Evolutionary conservation across 306 rosid species (phyloP).

Genomic region (Cicer arietinum): DNA sequence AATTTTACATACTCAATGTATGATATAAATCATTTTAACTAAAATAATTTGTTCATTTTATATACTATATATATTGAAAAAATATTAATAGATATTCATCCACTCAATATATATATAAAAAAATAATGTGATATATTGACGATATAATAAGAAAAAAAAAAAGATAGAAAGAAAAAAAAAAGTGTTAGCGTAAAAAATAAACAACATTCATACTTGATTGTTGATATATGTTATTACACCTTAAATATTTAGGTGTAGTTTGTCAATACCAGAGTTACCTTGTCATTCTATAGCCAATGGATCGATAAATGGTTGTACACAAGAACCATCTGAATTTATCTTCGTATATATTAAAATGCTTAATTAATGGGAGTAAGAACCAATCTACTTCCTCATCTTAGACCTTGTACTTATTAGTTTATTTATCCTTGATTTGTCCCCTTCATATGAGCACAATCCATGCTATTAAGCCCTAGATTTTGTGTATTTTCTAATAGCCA

Average conservation of each 20-base stretch:
- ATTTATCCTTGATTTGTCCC: conserved; percentile 54
- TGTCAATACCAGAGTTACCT: not conserved
- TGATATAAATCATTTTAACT: too few species aligned
- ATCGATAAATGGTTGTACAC: not conserved
- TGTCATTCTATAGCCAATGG: not conserved
- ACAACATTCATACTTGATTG: too few species aligned
- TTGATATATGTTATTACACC: too few species aligned
- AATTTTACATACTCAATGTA: too few species aligned
- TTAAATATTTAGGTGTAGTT: not conserved
- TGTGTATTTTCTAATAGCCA: conserved; percentile 43
- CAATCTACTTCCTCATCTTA: conserved; percentile 36
- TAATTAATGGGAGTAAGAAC: conserved; percentile 18
- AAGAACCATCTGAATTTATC: conserved; percentile 1
- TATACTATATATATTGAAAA: too few species aligned
- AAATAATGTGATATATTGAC: too few species aligned
- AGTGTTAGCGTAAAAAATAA: too few species aligned
- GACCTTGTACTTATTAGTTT: conserved; percentile 46
- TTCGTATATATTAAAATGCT: conserved; percentile 2
- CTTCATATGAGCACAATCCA: conserved; percentile 54
- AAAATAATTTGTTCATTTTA: too few species aligned
- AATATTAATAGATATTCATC: too few species aligned
- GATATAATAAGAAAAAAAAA: too few species aligned
- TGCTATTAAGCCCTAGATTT: conserved; percentile 53
- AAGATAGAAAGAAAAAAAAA: too few species aligned
- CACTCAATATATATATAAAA: too few species aligned